phyloP scores from a whole-genome alignment of 106 monocot species.

The Chionographis japonica region DNA sequence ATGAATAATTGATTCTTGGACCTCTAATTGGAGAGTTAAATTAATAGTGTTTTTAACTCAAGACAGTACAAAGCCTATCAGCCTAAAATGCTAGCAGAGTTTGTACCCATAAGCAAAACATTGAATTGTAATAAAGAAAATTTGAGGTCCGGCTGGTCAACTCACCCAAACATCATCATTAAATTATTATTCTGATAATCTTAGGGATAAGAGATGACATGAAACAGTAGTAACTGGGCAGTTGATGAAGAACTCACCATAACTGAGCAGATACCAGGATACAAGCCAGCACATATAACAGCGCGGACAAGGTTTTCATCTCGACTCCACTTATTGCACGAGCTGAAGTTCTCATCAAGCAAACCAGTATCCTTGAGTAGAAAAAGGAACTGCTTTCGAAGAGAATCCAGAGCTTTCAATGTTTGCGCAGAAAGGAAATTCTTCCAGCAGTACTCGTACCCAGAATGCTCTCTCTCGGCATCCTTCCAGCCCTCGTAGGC shows the following conservation, averaged over 20 bases:
- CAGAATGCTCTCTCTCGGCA: constrained; percentile 78
- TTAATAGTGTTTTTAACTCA: no score
- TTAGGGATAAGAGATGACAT: neutral
- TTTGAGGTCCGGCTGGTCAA: no score
- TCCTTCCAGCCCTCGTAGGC: constrained; percentile 94
- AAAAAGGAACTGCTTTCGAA: constrained; percentile 76
- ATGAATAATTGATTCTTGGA: no score
- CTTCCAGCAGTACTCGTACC: constrained; percentile 96
- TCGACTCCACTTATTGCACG: constrained; percentile 71
- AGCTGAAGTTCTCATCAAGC: constrained; percentile 43
- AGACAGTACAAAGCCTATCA: no score
- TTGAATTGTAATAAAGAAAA: no score
- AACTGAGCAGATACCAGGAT: constrained; percentile 96
- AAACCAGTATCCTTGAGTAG: constrained; percentile 84
- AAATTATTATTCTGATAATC: neutral
- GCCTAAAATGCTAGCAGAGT: no score
- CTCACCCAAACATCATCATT: no score
- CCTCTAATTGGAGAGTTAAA: no score
- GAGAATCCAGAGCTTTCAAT: constrained; percentile 86
- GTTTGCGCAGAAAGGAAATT: constrained; percentile 96
- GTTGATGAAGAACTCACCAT: constrained; percentile 45
- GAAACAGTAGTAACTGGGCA: neutral
- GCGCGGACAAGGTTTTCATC: constrained; percentile 87
- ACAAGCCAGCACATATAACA: constrained; percentile 92
- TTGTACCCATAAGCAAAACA: no score